These are phyloP conservation scores for Magnolia kwangsiensis DNA, from an alignment of 164 flowering plant genomes.

Conservation along the genomic window DNA sequence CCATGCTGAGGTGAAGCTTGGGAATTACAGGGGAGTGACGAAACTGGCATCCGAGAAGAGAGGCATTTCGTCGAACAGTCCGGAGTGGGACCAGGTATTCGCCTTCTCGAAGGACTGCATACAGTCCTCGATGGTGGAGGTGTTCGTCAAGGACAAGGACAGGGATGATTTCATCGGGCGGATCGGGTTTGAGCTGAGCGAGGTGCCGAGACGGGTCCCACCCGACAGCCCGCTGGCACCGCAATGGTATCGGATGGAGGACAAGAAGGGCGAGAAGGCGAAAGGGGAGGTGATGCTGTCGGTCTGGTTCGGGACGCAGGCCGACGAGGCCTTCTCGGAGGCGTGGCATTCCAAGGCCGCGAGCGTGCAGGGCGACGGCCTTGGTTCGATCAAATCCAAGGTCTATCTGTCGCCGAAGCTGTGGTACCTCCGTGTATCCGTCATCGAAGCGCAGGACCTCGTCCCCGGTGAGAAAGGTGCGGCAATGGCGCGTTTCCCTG, in stretches of 20 bases:
- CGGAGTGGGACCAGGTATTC: conserved; percentile 80
- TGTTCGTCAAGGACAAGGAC: conserved; percentile 67
- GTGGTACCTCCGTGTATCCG: conserved; percentile 29
- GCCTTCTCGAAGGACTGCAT: conserved; percentile 76
- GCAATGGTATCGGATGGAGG: conserved; percentile 74
- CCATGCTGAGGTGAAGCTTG: conserved; percentile 35
- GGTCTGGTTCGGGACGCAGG: conserved; percentile 90
- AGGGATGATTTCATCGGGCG: conserved; percentile 72
- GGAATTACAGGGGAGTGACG: conserved; percentile 34
- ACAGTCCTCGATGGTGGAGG: conserved; percentile 71
- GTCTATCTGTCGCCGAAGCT: conserved; percentile 35
- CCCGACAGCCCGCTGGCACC: conserved; percentile 89
- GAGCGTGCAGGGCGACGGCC: conserved; percentile 23
- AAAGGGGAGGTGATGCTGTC: conserved; percentile 88
- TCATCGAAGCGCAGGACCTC: conserved; percentile 37
- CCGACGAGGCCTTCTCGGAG: conserved; percentile 83
- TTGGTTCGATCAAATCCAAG: conserved; percentile 24
- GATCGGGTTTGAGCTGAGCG: conserved; percentile 60
- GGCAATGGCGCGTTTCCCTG: conserved; percentile 21
- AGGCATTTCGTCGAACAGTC: conserved; percentile 24
- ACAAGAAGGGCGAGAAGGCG: conserved; percentile 53
- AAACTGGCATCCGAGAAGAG: conserved; percentile 11
- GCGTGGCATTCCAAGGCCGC: conserved; percentile 77
- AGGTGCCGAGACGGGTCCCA: conserved; percentile 71
- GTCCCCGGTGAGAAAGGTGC: conserved; percentile 24